These are phyloP conservation scores for Turritis glabra DNA, from an alignment of 345 rosid species.

Conservation along the genomic window DNA sequence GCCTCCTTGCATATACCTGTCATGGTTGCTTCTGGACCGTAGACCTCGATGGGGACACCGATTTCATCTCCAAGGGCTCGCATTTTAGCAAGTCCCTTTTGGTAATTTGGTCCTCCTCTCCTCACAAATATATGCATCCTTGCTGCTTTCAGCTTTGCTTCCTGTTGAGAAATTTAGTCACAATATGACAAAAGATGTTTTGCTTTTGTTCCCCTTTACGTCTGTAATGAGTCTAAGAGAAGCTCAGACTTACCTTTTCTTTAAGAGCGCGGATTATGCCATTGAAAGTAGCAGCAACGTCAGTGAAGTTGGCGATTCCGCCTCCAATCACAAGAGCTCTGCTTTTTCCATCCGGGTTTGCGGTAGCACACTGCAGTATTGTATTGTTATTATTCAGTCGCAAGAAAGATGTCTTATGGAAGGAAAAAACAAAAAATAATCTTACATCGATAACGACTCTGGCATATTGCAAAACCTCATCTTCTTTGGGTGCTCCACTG, in stretches of 20 bases:
- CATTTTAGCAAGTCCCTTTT: constrained; percentile 93
- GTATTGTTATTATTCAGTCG: not conserved
- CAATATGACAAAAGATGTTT: not conserved
- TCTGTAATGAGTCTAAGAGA: not conserved
- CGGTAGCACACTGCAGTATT: constrained; percentile 78
- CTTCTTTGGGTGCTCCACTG: constrained; percentile 98
- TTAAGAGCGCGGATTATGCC: constrained; percentile 89
- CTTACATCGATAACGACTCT: constrained; percentile 90
- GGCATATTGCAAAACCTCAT: constrained; percentile 94
- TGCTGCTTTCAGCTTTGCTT: constrained; percentile 41
- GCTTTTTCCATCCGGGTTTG: constrained; percentile 82
- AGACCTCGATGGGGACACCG: constrained; percentile 89
- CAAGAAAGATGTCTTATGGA: not conserved
- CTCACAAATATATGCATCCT: constrained; percentile 42
- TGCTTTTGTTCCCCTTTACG: not conserved
- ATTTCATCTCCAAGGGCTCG: constrained; percentile 82
- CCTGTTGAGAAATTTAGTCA: constrained; percentile 20
- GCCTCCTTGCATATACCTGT: constrained; percentile 96
- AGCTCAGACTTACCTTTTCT: constrained; percentile 65
- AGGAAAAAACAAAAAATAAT: not conserved
- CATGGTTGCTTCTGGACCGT: constrained; percentile 92
- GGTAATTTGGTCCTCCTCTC: constrained; percentile 98
- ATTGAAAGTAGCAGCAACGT: constrained; percentile 94
- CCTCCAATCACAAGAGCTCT: constrained; percentile 97
- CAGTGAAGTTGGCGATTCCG: constrained; percentile 98